Base-by-base conservation (phyloP, 345 rosid species). In the Capsella bursapastoris region DNA sequence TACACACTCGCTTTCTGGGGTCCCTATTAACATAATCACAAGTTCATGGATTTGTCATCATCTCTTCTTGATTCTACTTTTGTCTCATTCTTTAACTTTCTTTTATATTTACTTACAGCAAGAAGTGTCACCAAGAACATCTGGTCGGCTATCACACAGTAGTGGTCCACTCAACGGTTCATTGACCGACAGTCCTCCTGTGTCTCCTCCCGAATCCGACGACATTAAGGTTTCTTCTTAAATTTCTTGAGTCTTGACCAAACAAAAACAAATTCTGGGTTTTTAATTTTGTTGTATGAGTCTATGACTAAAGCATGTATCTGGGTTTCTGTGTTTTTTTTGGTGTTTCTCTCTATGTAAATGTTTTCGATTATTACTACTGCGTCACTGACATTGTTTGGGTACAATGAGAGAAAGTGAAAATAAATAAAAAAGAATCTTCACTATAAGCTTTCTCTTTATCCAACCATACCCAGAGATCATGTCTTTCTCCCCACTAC, bases 111-210 rank as follows among this genome's bases (percentile, higher is more conserved):
- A 4, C 31, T 53, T 4, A 80, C 93, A 90, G 99, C 98, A 96
- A 83, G 91, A 93, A 81, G 86, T 91, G 18, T 88, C 99, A 58
- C 93, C 96, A 35, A 84, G 99, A 66, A 88, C 93, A 11, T 86
- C 98, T 35, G 97, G 97, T 47, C 83, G 97, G 79, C 87, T 91
- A 15, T 91, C 97, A 1, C 97, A 93, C 56, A 93, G 98, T 80
- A 91, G 97, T 69, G 97, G 97, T 22, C 97, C 97, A 69, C 87
- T 88, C 16, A 89, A 82, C 27, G 89, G 87, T 53, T 91, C 98
- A 15, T 82, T 89, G 12, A 89, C 98, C 12, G 99, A 96, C 80
- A 96, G 98, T 75, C 99, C 99, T 28, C 99, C 99, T 25, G 96
- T 90, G 7, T 95, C 99, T 49, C 98, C 99, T 11, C 88, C 98